Conservation (phyloP, 345 rosid genomes). For the Kandelia obovata region DNA sequence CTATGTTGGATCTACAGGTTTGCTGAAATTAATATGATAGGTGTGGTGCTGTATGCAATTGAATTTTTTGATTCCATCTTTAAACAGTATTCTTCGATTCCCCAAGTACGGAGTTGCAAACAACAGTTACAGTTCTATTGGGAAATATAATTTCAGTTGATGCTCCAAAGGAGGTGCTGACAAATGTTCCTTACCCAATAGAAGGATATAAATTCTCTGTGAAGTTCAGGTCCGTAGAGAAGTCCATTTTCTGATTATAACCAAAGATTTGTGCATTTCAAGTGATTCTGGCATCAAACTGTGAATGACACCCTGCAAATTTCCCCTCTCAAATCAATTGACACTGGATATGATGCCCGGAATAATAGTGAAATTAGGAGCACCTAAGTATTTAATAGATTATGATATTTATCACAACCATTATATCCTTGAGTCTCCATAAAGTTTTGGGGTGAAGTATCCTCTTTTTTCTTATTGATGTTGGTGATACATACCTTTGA, state of each 20-base stretch:
- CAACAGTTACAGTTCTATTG: constrained; percentile 58
- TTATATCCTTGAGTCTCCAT: too few species aligned
- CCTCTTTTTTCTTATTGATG: too few species aligned
- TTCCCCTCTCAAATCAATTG: not conserved
- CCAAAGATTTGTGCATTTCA: not conserved
- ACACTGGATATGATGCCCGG: too few species aligned
- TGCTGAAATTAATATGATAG: not conserved
- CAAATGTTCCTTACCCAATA: constrained; percentile 69
- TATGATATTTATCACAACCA: too few species aligned
- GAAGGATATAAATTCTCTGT: constrained; percentile 72
- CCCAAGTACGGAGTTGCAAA: constrained; percentile 54
- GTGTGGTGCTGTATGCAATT: constrained; percentile 4
- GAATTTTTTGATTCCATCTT: constrained; percentile 18
- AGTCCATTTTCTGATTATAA: not conserved
- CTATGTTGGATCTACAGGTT: constrained; percentile 2
- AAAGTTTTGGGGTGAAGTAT: too few species aligned
- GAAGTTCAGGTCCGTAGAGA: constrained; percentile 59
- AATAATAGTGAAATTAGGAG: too few species aligned
- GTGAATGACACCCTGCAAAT: not conserved
- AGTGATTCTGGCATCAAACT: not conserved
- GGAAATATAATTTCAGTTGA: constrained; percentile 51
- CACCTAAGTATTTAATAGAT: too few species aligned
- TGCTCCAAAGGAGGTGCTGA: constrained; percentile 68
- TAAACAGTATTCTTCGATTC: constrained; percentile 61
- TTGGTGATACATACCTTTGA: constrained; percentile 8